Conservation (phyloP, 768 basidiomycete genomes). For the Lanmaoa pseudosensibilis region DNA sequence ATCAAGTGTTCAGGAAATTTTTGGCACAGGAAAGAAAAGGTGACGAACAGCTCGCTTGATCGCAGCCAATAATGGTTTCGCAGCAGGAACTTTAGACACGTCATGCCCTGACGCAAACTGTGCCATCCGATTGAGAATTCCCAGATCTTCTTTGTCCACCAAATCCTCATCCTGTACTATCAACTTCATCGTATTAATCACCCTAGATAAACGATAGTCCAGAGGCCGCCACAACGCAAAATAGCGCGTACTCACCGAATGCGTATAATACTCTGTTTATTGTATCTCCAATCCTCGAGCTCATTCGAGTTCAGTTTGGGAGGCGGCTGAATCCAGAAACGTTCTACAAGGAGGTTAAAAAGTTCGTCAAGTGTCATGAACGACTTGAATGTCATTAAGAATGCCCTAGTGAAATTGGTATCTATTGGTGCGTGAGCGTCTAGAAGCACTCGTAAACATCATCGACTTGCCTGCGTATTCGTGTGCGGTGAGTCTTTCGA, state of each 20-base stretch:
- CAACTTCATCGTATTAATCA: slow-evolving; percentile 62
- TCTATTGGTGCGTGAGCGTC: slow-evolving; percentile 35
- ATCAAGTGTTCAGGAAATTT: neutral
- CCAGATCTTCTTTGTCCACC: slow-evolving; percentile 53
- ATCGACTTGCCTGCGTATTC: slow-evolving; percentile 53
- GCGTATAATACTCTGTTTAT: slow-evolving; percentile 60
- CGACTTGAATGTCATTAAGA: slow-evolving; percentile 69
- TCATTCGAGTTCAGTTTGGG: slow-evolving; percentile 43
- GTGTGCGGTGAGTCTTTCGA: slow-evolving; percentile 67
- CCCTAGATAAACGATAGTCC: slow-evolving; percentile 35
- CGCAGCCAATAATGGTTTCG: slow-evolving; percentile 48
- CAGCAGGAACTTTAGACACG: slow-evolving; percentile 41
- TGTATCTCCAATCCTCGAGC: slow-evolving; percentile 51
- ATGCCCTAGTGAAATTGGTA: slow-evolving; percentile 56
- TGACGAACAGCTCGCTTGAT: slow-evolving; percentile 52
- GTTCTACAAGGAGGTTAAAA: slow-evolving; percentile 52
- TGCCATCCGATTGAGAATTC: slow-evolving; percentile 52
- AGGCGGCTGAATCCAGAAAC: slow-evolving; percentile 60
- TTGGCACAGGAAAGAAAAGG: neutral
- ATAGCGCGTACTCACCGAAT: slow-evolving; percentile 44
- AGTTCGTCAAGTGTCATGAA: slow-evolving; percentile 58
- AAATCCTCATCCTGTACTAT: slow-evolving; percentile 58
- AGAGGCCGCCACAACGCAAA: neutral
- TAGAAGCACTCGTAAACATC: neutral
- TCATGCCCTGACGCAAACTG: slow-evolving; percentile 49